Base-by-base conservation (phyloP, 176 grass and related monocot species). In the Aegilops bicornis region DNA sequence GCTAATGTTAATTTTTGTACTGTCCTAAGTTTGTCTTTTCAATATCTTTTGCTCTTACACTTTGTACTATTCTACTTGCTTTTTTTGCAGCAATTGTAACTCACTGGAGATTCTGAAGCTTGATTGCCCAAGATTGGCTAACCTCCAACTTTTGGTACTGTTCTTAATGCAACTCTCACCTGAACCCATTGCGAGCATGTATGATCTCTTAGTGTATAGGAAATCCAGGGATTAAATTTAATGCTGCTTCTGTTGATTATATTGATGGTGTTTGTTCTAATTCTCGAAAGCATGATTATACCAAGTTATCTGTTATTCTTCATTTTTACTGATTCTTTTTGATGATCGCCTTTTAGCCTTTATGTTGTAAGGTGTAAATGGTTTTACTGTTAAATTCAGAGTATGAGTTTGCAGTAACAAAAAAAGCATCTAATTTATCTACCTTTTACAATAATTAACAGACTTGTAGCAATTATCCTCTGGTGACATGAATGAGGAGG, bases 101-200 rank as follows among this genome's bases (percentile, higher is more conserved):
- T 92, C 94, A 33, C 72, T 99, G 83, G 97, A 99, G 89, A 79
- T 96, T 71, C 89, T 99, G 87, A 99, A 90, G 85, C 97, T 99
- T 68, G 83, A 96, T 88, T 99, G 97, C 85, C 97, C 97, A 80
- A 94, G 85, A 83, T 86, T 99, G 79, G 76, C 78, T 22, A 99
- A 90, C 25, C 92, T 99, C 56, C 97, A 96, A 71, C 90, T 99
- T 81, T 77, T 92, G 90, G 97, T 99, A 95, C 17, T 69, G 75
- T 69, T 75, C 5, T 68, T 60, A 25, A 58, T 83, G 40, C 36
- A 72, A 50, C 33, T 75, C 84, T 58, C 4, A 27, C 3, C n/a
- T 81, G 24, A 68, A 50, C 29, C 63, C 62, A 22, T 71, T 10
- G 17, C 37, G 31, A 13, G 35, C 31, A 75, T 82, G 25, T 11